Percentiles rank a stretch among this genome's conserved stretches.
phyloP scores from a whole-genome alignment of 2,329 filamentous ascomycete species.

The Clarireedia hainanense region DNA sequence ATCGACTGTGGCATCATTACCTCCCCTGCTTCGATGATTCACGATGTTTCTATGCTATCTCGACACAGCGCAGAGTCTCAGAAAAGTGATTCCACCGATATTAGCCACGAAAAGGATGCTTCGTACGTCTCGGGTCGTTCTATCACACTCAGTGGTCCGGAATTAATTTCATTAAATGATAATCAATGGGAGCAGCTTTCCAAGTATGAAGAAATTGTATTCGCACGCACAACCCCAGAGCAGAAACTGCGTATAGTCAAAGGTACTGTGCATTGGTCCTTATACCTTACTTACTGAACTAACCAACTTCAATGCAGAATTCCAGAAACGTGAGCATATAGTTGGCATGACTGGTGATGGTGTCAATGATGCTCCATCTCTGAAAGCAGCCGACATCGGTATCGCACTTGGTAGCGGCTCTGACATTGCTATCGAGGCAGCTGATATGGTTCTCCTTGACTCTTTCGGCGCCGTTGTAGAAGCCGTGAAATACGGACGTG shows the following conservation, averaged over 20 bases:
- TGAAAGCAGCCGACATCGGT: slow-evolving; percentile 58
- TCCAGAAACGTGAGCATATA: slow-evolving; percentile 45
- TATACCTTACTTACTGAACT: not conserved
- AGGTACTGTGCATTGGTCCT: slow-evolving; percentile 34
- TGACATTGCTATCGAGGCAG: slow-evolving; percentile 54
- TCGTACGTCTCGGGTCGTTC: slow-evolving; percentile 25
- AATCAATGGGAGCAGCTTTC: slow-evolving; percentile 58
- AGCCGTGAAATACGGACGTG: slow-evolving; percentile 63
- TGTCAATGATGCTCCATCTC: slow-evolving; percentile 43
- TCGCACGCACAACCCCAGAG: slow-evolving; percentile 66
- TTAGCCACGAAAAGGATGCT: slow-evolving; percentile 1
- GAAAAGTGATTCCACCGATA: slow-evolving; percentile 1
- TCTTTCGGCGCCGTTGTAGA: slow-evolving; percentile 65
- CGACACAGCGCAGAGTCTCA: not conserved
- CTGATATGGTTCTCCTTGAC: slow-evolving; percentile 57
- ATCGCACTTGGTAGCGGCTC: slow-evolving; percentile 51
- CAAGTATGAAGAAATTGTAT: slow-evolving; percentile 64
- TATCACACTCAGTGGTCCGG: slow-evolving; percentile 55
- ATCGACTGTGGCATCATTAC: slow-evolving; percentile 63
- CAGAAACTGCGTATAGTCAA: slow-evolving; percentile 71
- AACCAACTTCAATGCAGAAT: slow-evolving; percentile 7
- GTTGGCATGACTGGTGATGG: slow-evolving; percentile 45
- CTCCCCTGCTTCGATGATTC: slow-evolving; percentile 12
- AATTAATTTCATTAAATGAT: slow-evolving; percentile 56
- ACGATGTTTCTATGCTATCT: slow-evolving; percentile 11